These are phyloP conservation scores for Calocybe cyanea DNA, from an alignment of 768 basidiomycete genomes.

Conservation along the genomic window DNA sequence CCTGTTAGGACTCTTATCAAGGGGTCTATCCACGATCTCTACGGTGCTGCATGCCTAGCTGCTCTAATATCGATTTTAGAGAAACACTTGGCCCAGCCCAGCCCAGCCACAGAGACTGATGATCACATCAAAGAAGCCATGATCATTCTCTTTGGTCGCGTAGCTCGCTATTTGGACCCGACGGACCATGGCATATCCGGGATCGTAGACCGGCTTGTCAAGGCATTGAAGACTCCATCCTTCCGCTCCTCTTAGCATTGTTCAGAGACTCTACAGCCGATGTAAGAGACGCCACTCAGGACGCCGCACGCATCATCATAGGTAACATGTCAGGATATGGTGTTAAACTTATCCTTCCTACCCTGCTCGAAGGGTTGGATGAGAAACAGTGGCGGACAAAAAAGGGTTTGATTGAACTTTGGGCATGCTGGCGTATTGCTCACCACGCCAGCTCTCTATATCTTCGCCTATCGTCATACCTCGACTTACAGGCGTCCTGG, in stretches of 20 bases:
- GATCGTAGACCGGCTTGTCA: slow-evolving; percentile 82
- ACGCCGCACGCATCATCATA: slow-evolving; percentile 93
- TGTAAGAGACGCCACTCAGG: slow-evolving; percentile 91
- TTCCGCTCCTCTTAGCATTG: slow-evolving; percentile 76
- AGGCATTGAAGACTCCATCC: slow-evolving; percentile 89
- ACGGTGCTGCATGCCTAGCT: slow-evolving; percentile 69
- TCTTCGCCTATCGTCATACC: slow-evolving; percentile 97
- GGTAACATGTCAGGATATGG: slow-evolving; percentile 91
- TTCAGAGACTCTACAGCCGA: slow-evolving; percentile 87
- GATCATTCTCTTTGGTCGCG: slow-evolving; percentile 89
- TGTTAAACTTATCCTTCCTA: slow-evolving; percentile 91
- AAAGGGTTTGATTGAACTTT: slow-evolving; percentile 95
- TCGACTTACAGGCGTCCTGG: slow-evolving; percentile 89
- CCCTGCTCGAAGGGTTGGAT: slow-evolving; percentile 84
- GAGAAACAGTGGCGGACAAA: slow-evolving; percentile 99
- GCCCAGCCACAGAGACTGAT: slow-evolving; percentile 61
- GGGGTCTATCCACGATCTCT: slow-evolving; percentile 80
- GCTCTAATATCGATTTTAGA: slow-evolving; percentile 83
- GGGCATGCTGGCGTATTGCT: slow-evolving; percentile 99
- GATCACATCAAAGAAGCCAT: slow-evolving; percentile 94
- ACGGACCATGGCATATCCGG: slow-evolving; percentile 73
- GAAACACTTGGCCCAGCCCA: slow-evolving; percentile 54
- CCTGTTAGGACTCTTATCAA: slow-evolving; percentile 51
- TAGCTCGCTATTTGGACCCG: slow-evolving; percentile 81
- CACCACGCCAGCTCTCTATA: slow-evolving; percentile 89